These are phyloP conservation scores for Chlorophyllum brunneum DNA, from an alignment of 768 basidiomycete species.

Conservation along the genomic window DNA sequence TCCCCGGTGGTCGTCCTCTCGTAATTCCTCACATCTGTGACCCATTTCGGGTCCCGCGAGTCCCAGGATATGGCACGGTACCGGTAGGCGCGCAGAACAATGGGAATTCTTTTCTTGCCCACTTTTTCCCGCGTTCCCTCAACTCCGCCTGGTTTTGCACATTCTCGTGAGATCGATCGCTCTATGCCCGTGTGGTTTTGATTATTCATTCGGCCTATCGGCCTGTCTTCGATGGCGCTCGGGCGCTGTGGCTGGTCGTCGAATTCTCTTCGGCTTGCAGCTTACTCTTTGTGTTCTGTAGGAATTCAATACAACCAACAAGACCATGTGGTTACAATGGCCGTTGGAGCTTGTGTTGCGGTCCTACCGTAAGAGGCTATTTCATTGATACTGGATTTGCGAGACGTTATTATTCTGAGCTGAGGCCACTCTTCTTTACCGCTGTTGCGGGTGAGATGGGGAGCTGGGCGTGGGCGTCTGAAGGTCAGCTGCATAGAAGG, in stretches of 20 bases:
- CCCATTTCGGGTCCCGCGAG: neutral
- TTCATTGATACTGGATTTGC: neutral
- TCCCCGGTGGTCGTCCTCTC: neutral
- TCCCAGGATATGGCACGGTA: neutral
- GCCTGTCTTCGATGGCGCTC: too few species aligned
- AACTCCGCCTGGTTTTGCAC: neutral
- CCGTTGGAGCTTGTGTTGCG: conserved; percentile 9
- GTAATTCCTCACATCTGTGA: neutral
- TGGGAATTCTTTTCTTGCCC: neutral
- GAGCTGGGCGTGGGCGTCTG: neutral
- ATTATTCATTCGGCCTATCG: neutral
- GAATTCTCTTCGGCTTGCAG: neutral
- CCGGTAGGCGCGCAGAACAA: neutral
- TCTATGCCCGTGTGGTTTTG: neutral
- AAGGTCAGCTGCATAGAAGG: conserved; percentile 4
- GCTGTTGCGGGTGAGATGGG: conserved; percentile 5
- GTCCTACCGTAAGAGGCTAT: conserved; percentile 1
- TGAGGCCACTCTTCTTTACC: conserved; percentile 9
- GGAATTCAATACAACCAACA: too few species aligned
- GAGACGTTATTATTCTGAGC: neutral
- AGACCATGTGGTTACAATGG: conserved; percentile 2
- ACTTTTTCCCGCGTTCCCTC: neutral
- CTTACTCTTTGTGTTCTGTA: conserved; percentile 1
- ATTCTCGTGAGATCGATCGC: neutral
- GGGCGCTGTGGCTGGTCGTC: neutral